Evolutionary conservation across 106 monocot species (phyloP), one percentile per base, ranked within the genome.

Genomic region (Acorus gramineus): DNA sequence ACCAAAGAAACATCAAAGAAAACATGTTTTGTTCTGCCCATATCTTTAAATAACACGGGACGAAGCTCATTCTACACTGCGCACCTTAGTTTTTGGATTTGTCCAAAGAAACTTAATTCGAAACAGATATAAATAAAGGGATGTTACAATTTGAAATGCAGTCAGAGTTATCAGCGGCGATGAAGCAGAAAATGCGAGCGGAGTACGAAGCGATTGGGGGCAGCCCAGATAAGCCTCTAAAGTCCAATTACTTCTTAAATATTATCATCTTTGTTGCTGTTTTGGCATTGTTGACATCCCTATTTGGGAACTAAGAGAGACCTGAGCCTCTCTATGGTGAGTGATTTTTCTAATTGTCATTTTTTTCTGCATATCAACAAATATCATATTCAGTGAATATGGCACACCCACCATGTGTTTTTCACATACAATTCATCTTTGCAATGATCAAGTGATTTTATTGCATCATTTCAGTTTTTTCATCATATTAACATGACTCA

Each of bases 181-280:
- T 96, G 95, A 96, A 85, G 74, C 68, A 79, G 78, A 96, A 85
- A 78, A 87, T 90, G 2, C 75, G 87, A 53, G 82, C 84, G 47
- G 90, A 90, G 57, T 90, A 96, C 68, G 82, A 90, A 75, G 90
- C 76, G 3, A 3, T 90, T 56, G 87, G 95, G 14, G 95, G 95
- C 66, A 85, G 85, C 58, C 90, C 96, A 70, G 79, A 91, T 69
- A 96, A 81, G 74, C 90, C 91, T 70, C 78, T 91, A 9, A 67
- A 77, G 66, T 91, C 90, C 50, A 96, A 96, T 69, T 96, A 87
- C 71, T 96, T 91, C 53, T 73, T 96, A 4, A 91, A 91, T 74
- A 96, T 96, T 62, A 91, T 88, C 42, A 76, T 87, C 59, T 53
- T 81, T 7, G 52, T 96, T 70, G 85, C 87, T 51, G 77, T 49